Percentiles rank a stretch among this genome's conserved stretches.
These are phyloP conservation scores for Kwoniella sp. DNA, from an alignment of 768 basidiomycete species.

Conservation along the genomic window DNA sequence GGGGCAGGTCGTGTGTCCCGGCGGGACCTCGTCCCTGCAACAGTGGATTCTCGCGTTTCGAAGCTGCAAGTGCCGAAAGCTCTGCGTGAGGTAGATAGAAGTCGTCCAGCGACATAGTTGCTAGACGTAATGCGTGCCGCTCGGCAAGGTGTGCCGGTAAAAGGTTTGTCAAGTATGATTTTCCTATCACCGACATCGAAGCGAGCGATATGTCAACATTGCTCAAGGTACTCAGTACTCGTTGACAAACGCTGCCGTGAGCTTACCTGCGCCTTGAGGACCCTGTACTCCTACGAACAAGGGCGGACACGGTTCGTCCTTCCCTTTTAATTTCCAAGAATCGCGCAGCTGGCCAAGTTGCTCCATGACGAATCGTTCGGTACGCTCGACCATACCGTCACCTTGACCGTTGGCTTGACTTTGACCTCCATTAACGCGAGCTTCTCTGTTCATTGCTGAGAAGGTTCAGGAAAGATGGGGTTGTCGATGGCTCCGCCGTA, in stretches of 20 bases:
- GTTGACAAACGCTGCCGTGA: too few relatives aligned
- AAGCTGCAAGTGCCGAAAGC: slow-evolving; percentile 63
- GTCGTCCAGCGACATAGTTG: slow-evolving; percentile 59
- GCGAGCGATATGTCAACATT: neutral
- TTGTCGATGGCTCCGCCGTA: too few relatives aligned
- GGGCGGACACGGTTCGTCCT: neutral
- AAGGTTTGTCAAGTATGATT: slow-evolving; percentile 60
- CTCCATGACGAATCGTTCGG: neutral
- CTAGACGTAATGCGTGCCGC: slow-evolving; percentile 26
- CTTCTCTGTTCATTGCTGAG: too few relatives aligned
- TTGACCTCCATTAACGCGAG: neutral
- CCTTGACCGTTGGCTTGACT: neutral
- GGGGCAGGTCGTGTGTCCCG: slow-evolving; percentile 80
- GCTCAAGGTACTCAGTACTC: neutral
- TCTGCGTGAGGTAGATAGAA: slow-evolving; percentile 75
- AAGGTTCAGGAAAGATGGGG: too few relatives aligned
- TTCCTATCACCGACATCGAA: slow-evolving; percentile 67
- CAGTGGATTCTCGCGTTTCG: slow-evolving; percentile 66
- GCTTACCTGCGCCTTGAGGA: slow-evolving; percentile 76
- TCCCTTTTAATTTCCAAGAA: neutral
- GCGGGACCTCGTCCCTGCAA: slow-evolving; percentile 83
- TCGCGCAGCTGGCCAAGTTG: neutral
- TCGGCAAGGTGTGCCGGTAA: neutral
- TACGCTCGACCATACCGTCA: neutral
- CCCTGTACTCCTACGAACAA: slow-evolving; percentile 65